Evolutionary conservation across 768 basidiomycete genomes (phyloP).

Genomic region (Lactarius trivialis): DNA sequence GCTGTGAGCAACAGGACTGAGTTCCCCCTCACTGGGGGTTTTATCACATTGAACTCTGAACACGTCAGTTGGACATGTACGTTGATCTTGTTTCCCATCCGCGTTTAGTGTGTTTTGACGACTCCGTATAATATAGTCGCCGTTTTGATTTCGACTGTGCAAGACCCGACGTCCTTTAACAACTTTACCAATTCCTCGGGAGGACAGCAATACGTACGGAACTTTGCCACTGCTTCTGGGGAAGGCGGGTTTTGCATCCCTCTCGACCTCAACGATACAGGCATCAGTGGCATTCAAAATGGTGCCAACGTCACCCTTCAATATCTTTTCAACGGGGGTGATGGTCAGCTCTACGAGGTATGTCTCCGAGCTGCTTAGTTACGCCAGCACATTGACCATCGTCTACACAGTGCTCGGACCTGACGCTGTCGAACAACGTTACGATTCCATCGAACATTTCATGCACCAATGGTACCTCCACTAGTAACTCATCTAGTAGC

Average conservation of each 20-base stretch:
- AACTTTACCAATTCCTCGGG: constrained; percentile 49
- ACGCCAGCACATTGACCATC: background rate
- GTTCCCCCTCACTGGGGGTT: constrained; percentile 61
- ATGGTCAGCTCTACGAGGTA: constrained; percentile 67
- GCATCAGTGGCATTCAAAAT: constrained; percentile 44
- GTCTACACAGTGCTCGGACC: constrained; percentile 61
- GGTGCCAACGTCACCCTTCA: constrained; percentile 74
- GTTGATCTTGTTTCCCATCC: constrained; percentile 22
- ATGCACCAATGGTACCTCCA: constrained; percentile 32
- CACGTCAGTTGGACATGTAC: constrained; percentile 57
- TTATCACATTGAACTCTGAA: constrained; percentile 59
- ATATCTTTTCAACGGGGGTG: constrained; percentile 61
- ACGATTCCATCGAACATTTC: constrained; percentile 40
- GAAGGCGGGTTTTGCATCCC: constrained; percentile 64
- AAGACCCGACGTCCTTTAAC: constrained; percentile 55
- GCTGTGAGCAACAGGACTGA: constrained; percentile 49
- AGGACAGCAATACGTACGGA: constrained; percentile 34
- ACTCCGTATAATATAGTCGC: constrained; percentile 38
- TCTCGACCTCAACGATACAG: constrained; percentile 48
- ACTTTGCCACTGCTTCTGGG: constrained; percentile 44
- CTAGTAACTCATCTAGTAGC: background rate
- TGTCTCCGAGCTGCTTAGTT: constrained; percentile 6
- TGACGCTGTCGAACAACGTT: constrained; percentile 54
- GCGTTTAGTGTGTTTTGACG: background rate
- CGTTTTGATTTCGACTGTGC: constrained; percentile 46